These are phyloP conservation scores for Lasiosphaeria hispida DNA, from an alignment of 495 filamentous ascomycete genomes.

Conservation along the genomic window DNA sequence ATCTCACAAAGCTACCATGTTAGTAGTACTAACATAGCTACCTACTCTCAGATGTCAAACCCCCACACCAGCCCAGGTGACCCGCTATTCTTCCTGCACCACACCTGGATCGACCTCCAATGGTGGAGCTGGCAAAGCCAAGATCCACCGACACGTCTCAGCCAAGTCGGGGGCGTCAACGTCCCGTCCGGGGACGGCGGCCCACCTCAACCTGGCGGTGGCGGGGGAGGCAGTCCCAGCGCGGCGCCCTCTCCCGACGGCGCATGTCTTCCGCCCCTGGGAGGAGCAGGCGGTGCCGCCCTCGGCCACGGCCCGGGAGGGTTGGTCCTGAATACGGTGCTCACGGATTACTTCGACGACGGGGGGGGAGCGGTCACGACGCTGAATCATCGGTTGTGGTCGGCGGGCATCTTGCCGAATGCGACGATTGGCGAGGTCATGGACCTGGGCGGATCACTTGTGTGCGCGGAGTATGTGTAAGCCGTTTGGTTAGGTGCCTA, in stretches of 20 bases:
- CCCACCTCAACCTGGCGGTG: background rate
- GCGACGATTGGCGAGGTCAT: conserved; percentile 33
- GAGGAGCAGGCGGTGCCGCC: too few relatives aligned
- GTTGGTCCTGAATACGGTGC: background rate
- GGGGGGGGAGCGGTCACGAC: background rate
- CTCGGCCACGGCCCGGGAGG: too few relatives aligned
- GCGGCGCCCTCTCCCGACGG: background rate
- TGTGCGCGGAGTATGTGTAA: conserved; percentile 36
- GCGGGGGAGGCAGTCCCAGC: background rate
- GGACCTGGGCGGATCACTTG: conserved; percentile 32
- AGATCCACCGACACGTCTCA: conserved; percentile 1
- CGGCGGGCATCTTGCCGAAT: conserved; percentile 17
- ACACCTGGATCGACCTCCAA: conserved; percentile 60
- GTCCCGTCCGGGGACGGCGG: background rate
- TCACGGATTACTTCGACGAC: background rate
- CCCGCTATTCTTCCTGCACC: conserved; percentile 64
- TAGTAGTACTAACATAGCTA: too few relatives aligned
- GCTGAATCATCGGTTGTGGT: conserved; percentile 11
- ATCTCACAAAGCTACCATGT: too few relatives aligned
- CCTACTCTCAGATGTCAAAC: too few relatives aligned
- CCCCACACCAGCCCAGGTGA: conserved; percentile 51
- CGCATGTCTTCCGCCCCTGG: too few relatives aligned
- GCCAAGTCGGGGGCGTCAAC: conserved; percentile 13
- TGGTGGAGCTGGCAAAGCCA: conserved; percentile 64
- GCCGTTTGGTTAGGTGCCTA: too few relatives aligned